phyloP scores from a whole-genome alignment of 768 basidiomycete genomes.

The Coprinopsis strossmayeri region DNA sequence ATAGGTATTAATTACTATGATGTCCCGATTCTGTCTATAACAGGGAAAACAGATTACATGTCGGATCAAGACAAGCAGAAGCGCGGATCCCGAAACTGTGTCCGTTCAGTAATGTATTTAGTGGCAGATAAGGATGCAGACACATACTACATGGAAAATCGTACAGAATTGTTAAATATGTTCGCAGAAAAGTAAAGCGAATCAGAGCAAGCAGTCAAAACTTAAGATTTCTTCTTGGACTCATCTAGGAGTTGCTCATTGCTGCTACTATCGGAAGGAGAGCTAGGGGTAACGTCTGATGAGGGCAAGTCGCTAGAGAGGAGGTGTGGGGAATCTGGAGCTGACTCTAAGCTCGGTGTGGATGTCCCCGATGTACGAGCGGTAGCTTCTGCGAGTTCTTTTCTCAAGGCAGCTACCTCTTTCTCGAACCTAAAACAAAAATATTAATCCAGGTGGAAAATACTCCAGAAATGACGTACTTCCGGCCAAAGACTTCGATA shows the following conservation, averaged over 20 bases:
- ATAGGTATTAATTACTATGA: too few species aligned
- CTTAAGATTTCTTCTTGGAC: constrained; percentile 21
- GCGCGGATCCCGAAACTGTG: too few species aligned
- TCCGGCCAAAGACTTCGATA: constrained; percentile 94
- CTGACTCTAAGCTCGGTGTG: constrained; percentile 37
- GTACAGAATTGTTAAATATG: constrained; percentile 10
- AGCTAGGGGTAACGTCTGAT: neutral
- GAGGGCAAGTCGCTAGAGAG: constrained; percentile 2
- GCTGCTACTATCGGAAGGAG: neutral
- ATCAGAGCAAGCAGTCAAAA: too few species aligned
- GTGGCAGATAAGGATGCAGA: neutral
- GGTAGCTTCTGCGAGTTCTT: constrained; percentile 74
- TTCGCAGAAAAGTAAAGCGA: neutral
- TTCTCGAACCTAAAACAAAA: constrained; percentile 68
- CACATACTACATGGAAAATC: constrained; percentile 3
- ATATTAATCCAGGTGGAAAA: constrained; percentile 13
- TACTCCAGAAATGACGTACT: constrained; percentile 50
- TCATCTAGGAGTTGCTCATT: constrained; percentile 8
- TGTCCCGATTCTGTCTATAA: neutral
- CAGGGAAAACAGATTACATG: neutral
- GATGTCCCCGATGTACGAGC: constrained; percentile 36
- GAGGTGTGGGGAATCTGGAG: constrained; percentile 15
- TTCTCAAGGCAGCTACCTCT: constrained; percentile 84
- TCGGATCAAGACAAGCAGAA: neutral
- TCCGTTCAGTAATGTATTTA: too few species aligned